Percentiles rank a stretch among this genome's conserved stretches.
phyloP scores from a whole-genome alignment of 1,139 yeast species.

The Yamadazyma blattariae region DNA sequence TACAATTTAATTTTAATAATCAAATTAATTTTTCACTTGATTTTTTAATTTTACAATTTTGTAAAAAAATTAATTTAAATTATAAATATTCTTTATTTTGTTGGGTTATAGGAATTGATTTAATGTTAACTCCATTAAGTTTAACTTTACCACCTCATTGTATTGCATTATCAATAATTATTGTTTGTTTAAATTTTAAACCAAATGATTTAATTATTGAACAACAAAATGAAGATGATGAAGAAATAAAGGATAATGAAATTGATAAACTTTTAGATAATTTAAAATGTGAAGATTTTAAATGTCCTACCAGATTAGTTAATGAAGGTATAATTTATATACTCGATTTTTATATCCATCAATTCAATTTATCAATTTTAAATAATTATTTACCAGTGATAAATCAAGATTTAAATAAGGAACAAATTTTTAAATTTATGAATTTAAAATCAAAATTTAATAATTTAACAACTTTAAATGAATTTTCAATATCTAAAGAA shows the following conservation, averaged over 20 bases:
- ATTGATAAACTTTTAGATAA: slow-evolving; percentile 16
- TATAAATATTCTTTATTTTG: slow-evolving; percentile 51
- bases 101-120: slow-evolving; percentile 77
- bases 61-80: slow-evolving; percentile 51
- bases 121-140: slow-evolving; percentile 68
- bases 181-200: slow-evolving; percentile 39
- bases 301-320: slow-evolving; percentile 51
- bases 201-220: slow-evolving; percentile 31
- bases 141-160: slow-evolving; percentile 78
- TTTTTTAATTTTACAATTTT: slow-evolving; percentile 64
- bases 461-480: slow-evolving; percentile 37
- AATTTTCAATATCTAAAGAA: slow-evolving; percentile 36
- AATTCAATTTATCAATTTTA: slow-evolving; percentile 33
- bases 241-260: not conserved
- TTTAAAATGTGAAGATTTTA: slow-evolving; percentile 40
- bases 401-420: slow-evolving; percentile 38
- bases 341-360: slow-evolving; percentile 59
- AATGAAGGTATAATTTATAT: slow-evolving; percentile 61
- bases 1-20: slow-evolving; percentile 72
- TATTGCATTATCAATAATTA: slow-evolving; percentile 66
- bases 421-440: slow-evolving; percentile 47
- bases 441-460: slow-evolving; percentile 44
- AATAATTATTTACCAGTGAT: slow-evolving; percentile 28
- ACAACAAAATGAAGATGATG: slow-evolving; percentile 15
- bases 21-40: slow-evolving; percentile 53